Evolutionary conservation across 2,329 filamentous ascomycete species (phyloP), one percentile per base, ranked within the genome.

Genomic region (Curvularia lunata): DNA sequence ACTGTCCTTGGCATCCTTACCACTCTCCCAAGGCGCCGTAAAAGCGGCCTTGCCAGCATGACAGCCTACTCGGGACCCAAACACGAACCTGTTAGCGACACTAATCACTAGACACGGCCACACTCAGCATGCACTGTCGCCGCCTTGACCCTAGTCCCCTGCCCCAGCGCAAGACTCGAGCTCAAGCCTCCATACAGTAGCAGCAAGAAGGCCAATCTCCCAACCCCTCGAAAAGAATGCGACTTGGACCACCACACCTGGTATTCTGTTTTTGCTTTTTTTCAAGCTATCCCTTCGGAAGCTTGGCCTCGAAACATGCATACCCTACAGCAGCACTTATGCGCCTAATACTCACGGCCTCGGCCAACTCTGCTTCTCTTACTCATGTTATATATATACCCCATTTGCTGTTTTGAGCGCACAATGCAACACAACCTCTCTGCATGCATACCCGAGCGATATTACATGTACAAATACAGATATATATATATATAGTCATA

Each of bases 341-440:
- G 53, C 28, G 34, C 32, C n/a, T 51, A 30, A 50, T 52, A 43
- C 13, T 28, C 10, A 46, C 23, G 40, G 40, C 48, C 37, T 47
- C 6, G 30, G 48, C 27, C 19, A 18, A 41, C 13, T 34, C 27
- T 6, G 13, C 12, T 7, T 16, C 16, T 10, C 23, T 2, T 8
- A 19, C 13, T n/a, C 9, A 53, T 43, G 25, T 23, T 37, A 38
- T 41, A 53, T 48, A 57, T 48, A 57, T 54, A 57, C 54, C 54
- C 25, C 54, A 57, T 57, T 54, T 57, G 54, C 54, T 48, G 4
- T 48, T 43, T 46, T 10, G 7, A 25, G 34, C 10, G 5, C 25
- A 8, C 10, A 12, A 42, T 56, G 34, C 40, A 45, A 10, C 28
- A 1, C 16, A 27, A 27, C 25, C 25, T 27, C 25, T 27, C 25